Base-by-base conservation (phyloP, 495 filamentous ascomycete species). In the Aspergillus taichungensis region DNA sequence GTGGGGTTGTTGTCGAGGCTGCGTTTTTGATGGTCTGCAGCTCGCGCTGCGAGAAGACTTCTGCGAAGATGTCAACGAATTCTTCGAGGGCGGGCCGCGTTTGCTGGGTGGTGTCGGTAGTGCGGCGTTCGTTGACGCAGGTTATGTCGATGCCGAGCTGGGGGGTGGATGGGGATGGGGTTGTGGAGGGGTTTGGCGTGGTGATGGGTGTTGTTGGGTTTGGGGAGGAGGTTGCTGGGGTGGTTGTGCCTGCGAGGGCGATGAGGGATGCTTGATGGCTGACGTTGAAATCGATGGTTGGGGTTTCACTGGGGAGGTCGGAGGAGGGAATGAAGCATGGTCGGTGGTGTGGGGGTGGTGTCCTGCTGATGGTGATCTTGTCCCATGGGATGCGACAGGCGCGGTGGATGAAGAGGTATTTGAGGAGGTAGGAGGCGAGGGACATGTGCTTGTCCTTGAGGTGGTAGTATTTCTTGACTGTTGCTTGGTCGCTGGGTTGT, bases 221-320 rank as follows among this genome's bases (percentile, higher is more conserved):
- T 34, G 40, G 59, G 45, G 61, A 72, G 48, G 53, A 54, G 27
- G 56, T n/a, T 52, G 8, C 67, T 60, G 53, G 58, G 56, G 35
- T 52, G 18, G 54, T 46, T 0, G 63, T 64, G 31, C 79, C 82
- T 5, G 78, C 73, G 4, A 87, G 55, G 5, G 76, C 74, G 8
- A 91, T 87, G 8, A 95, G 63, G 0, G 85, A 86, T 10, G 83
- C 84, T 60, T 95, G 89, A 57, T 95, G 89, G 42, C 79, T 85
- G 43, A 95, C 84, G 59, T 95, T 95, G 75, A 95, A 95, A 44
- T 84, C 76, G 12, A 91, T 69, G 18, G 64, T 62, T 1, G 52
- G 51, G 34, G 51, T 1, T 4, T 4, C 18, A 1, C 4, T 33
- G n/a, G 32, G 5, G 37, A 56, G 40, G 32, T 32, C 10, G 11